Evolutionary conservation across 768 basidiomycete species (phyloP).

Genomic region (Pluteus cervinus): DNA sequence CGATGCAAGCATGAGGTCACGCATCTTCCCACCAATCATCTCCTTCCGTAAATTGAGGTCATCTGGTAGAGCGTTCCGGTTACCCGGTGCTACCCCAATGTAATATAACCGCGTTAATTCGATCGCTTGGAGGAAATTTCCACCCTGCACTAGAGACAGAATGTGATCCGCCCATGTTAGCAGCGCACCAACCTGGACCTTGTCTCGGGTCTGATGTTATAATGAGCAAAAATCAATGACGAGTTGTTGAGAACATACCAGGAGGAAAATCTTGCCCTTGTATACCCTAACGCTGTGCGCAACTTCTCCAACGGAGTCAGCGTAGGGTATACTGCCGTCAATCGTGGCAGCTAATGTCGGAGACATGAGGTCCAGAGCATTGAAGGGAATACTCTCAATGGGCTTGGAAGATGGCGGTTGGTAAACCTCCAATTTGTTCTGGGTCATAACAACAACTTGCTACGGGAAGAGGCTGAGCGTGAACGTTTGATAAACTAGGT

Average conservation of each 20-base stretch:
- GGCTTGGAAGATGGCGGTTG: conserved; percentile 51
- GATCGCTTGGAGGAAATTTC: conserved; percentile 88
- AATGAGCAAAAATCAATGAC: conserved; percentile 4
- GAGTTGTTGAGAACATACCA: conserved; percentile 49
- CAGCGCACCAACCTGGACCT: conserved; percentile 75
- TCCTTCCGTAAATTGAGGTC: conserved; percentile 48
- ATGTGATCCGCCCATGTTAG: conserved; percentile 95
- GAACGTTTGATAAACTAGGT: too few relatives aligned
- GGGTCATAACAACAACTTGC: conserved; percentile 68
- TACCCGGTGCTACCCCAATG: conserved; percentile 72
- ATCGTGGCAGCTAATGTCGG: conserved; percentile 42
- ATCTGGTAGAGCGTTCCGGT: conserved; percentile 80
- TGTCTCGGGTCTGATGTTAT: conserved; percentile 50
- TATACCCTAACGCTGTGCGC: conserved; percentile 73
- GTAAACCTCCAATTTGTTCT: conserved; percentile 56
- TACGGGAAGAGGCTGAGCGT: too few relatives aligned
- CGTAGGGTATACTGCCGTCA: conserved; percentile 40
- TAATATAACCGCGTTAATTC: conserved; percentile 82
- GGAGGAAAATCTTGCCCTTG: conserved; percentile 85
- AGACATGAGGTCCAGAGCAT: conserved; percentile 49
- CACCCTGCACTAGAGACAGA: conserved; percentile 72
- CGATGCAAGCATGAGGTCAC: conserved; percentile 83
- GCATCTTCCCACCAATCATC: conserved; percentile 70
- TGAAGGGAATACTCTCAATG: conserved; percentile 58
- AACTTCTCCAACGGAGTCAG: conserved; percentile 46